Conservation (phyloP, 768 basidiomycete species). For the Gymnopilus junonius region DNA sequence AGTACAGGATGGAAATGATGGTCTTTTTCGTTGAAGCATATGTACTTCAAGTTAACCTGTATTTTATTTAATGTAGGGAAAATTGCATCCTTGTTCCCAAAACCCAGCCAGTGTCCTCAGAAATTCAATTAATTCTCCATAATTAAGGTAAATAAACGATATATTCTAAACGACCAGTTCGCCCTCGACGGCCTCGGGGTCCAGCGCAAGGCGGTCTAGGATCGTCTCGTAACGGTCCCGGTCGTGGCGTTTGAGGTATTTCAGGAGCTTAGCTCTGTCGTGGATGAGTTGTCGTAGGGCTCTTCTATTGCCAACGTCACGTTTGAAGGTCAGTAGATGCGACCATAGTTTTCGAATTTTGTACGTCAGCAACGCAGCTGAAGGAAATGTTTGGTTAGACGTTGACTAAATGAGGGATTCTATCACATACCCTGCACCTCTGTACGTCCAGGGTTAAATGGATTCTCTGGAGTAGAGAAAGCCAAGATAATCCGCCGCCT, state of each 20-base stretch:
- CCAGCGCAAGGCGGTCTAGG: slow-evolving; percentile 76
- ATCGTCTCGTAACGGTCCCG: slow-evolving; percentile 74
- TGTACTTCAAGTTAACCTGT: slow-evolving; percentile 2
- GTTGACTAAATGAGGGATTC: not conserved
- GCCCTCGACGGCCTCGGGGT: slow-evolving; percentile 83
- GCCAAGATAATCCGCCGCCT: slow-evolving; percentile 73
- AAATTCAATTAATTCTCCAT: not conserved
- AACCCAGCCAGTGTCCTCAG: no score
- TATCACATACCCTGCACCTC: slow-evolving; percentile 84
- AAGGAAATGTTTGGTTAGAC: not conserved
- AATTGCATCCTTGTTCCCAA: not conserved
- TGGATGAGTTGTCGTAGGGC: slow-evolving; percentile 81
- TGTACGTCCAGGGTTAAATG: slow-evolving; percentile 78
- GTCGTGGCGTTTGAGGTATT: slow-evolving; percentile 71
- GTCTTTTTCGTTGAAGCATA: not conserved
- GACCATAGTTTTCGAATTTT: slow-evolving; percentile 83
- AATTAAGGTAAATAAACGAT: not conserved
- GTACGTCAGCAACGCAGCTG: slow-evolving; percentile 87
- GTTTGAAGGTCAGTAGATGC: slow-evolving; percentile 69
- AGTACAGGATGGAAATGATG: not conserved
- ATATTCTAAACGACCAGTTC: slow-evolving; percentile 71
- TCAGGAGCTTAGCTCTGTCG: slow-evolving; percentile 80
- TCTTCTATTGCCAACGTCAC: slow-evolving; percentile 78
- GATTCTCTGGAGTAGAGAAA: slow-evolving; percentile 74
- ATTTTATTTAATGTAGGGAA: slow-evolving; percentile 1